Percentiles rank a stretch among this genome's conserved stretches.
Evolutionary conservation across 371 early-diverging fungal genomes (phyloP).

Genomic region (Entomophthora muscae): DNA sequence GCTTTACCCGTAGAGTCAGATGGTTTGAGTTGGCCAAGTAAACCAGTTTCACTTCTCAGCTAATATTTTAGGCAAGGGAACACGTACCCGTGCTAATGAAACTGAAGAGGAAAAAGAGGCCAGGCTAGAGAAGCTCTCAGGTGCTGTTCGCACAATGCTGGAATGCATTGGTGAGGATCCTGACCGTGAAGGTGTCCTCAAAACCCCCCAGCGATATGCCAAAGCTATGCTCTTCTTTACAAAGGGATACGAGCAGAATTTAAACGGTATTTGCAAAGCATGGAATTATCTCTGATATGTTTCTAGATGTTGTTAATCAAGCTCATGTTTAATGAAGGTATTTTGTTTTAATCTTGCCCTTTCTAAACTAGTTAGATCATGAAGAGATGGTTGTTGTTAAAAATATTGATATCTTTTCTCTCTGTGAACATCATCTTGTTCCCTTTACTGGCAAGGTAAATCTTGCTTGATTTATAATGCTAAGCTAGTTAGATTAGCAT

Average conservation of each 20-base stretch:
- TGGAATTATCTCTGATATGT: background rate
- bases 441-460: slow-evolving; percentile 84
- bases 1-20: slow-evolving; percentile 17
- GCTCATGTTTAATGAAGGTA: slow-evolving; percentile 92
- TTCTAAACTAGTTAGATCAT: slow-evolving; percentile 52
- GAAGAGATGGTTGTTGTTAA: slow-evolving; percentile 97
- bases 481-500: slow-evolving; percentile 54
- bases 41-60: slow-evolving; percentile 6
- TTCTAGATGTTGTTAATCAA: slow-evolving; percentile 61
- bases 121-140: slow-evolving; percentile 57
- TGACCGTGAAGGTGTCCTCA: slow-evolving; percentile 79
- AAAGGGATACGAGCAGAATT: slow-evolving; percentile 83
- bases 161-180: slow-evolving; percentile 93
- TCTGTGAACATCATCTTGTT: slow-evolving; percentile 98
- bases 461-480: background rate
- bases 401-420: slow-evolving; percentile 83
- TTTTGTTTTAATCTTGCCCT: slow-evolving; percentile 10
- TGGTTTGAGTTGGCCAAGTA: slow-evolving; percentile 35
- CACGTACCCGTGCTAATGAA: slow-evolving; percentile 59
- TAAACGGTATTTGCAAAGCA: slow-evolving; percentile 29
- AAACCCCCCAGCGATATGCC: slow-evolving; percentile 94
- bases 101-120: slow-evolving; percentile 40
- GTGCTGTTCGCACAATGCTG: slow-evolving; percentile 73
- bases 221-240: slow-evolving; percentile 94
- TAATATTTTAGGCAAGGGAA: slow-evolving; percentile 29